Evolutionary conservation across 306 rosid species (phyloP).

Genomic region (Trifolium pratense): DNA sequence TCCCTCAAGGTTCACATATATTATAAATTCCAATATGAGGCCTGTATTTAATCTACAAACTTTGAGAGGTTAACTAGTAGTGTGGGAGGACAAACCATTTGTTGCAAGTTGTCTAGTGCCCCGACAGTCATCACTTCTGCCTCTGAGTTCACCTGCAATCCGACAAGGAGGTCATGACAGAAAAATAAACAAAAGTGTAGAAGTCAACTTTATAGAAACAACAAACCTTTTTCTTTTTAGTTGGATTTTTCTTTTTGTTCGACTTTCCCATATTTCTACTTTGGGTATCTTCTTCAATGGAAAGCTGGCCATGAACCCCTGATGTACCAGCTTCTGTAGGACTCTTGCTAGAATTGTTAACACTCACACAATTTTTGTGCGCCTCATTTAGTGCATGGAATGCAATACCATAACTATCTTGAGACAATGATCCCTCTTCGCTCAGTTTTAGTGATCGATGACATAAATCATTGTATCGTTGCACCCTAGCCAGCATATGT

Average conservation of each 20-base stretch:
- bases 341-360: constrained; percentile 66
- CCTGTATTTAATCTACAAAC: constrained; percentile 24
- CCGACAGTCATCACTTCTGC: constrained; percentile 79
- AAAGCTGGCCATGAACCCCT: constrained; percentile 70
- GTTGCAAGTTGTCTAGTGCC: constrained; percentile 89
- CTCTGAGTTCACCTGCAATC: constrained; percentile 74
- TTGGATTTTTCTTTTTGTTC: constrained; percentile 80
- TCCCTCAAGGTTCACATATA: constrained; percentile 18
- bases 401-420: constrained; percentile 82
- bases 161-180: constrained; percentile 41
- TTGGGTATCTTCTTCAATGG: constrained; percentile 79
- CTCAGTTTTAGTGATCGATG: constrained; percentile 77
- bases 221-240: constrained; percentile 92
- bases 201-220: constrained; percentile 31
- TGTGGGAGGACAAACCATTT: constrained; percentile 73
- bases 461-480: constrained; percentile 77
- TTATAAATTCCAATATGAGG: constrained; percentile 18
- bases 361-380: constrained; percentile 64
- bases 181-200: neutral
- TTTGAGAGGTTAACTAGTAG: constrained; percentile 27
- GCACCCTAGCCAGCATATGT: constrained; percentile 65
- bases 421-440: constrained; percentile 88
- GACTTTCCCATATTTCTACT: constrained; percentile 77
- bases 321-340: constrained; percentile 77
- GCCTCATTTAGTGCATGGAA: constrained; percentile 74